A percentile compares a stretch with the other conserved stretches of the same genome.
phyloP scores from a whole-genome alignment of 2,329 filamentous ascomycete species.

The Penicillium sumatraense region DNA sequence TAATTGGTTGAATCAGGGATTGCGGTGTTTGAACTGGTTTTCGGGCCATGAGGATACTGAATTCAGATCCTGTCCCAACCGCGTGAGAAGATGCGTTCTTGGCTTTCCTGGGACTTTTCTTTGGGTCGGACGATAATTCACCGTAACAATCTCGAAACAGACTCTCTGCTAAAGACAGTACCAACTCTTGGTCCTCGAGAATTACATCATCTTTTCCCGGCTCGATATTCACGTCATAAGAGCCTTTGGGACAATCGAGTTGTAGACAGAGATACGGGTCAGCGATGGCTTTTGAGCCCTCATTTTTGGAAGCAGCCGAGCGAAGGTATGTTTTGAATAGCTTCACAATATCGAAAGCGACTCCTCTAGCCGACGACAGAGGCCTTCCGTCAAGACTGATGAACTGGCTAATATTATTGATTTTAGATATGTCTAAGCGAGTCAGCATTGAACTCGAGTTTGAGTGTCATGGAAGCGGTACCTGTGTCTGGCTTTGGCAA shows the following conservation, averaged over 20 bases:
- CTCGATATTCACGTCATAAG: conserved; percentile 67
- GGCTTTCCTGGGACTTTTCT: neutral
- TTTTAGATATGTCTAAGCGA: conserved; percentile 39
- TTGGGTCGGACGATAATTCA: conserved; percentile 16
- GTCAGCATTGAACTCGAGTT: conserved; percentile 23
- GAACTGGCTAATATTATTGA: conserved; percentile 51
- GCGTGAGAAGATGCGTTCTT: neutral
- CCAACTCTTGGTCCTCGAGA: conserved; percentile 53
- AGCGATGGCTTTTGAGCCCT: conserved; percentile 35
- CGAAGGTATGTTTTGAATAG: conserved; percentile 57
- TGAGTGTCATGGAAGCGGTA: neutral
- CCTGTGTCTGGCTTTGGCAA: conserved; percentile 50
- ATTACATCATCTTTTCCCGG: conserved; percentile 67
- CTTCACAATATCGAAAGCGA: conserved; percentile 58
- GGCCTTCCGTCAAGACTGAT: conserved; percentile 63
- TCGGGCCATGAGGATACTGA: conserved; percentile 20
- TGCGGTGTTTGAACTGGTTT: neutral
- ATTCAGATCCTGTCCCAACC: neutral
- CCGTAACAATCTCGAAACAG: conserved; percentile 51
- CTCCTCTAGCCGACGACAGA: conserved; percentile 54
- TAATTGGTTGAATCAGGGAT: too few species aligned
- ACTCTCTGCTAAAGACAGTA: conserved; percentile 50
- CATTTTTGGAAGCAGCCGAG: conserved; percentile 30
- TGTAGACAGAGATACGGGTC: conserved; percentile 63
- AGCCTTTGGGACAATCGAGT: conserved; percentile 57